These are phyloP conservation scores for Suillus plorans DNA, from an alignment of 768 basidiomycete genomes.

Conservation along the genomic window DNA sequence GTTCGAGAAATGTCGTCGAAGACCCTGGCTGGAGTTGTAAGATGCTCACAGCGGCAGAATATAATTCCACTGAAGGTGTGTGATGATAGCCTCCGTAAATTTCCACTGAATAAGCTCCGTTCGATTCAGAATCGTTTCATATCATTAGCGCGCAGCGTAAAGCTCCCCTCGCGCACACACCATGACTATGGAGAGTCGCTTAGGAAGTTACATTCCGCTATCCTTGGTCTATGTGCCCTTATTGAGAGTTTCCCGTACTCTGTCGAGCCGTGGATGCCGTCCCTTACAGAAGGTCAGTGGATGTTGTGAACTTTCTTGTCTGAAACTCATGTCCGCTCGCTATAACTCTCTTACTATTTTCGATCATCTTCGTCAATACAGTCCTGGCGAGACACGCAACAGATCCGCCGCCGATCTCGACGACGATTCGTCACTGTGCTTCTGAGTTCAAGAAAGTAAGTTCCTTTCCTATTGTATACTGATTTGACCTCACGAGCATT, in stretches of 20 bases:
- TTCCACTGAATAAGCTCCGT: slow-evolving; percentile 5
- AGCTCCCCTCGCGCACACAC: slow-evolving; percentile 68
- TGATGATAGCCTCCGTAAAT: slow-evolving; percentile 4
- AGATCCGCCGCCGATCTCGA: slow-evolving; percentile 88
- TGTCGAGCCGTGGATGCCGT: slow-evolving; percentile 90
- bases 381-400: slow-evolving; percentile 77
- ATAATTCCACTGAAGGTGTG: slow-evolving; percentile 81
- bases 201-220: slow-evolving; percentile 80
- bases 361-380: slow-evolving; percentile 25
- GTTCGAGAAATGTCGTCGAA: slow-evolving; percentile 90
- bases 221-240: slow-evolving; percentile 91
- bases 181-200: slow-evolving; percentile 71
- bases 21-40: slow-evolving; percentile 80
- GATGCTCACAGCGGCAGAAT: slow-evolving; percentile 87
- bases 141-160: slow-evolving; percentile 54
- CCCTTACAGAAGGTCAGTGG: slow-evolving; percentile 68
- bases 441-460: slow-evolving; percentile 82
- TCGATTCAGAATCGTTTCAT: slow-evolving; percentile 74
- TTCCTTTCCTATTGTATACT: slow-evolving; percentile 14
- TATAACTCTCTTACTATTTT: neutral
- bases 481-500: slow-evolving; percentile 6
- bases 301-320: neutral
- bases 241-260: slow-evolving; percentile 96
- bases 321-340: neutral
- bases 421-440: slow-evolving; percentile 82